Conservation (phyloP, 140 eudicot species). For the Cichorium intybus region DNA sequence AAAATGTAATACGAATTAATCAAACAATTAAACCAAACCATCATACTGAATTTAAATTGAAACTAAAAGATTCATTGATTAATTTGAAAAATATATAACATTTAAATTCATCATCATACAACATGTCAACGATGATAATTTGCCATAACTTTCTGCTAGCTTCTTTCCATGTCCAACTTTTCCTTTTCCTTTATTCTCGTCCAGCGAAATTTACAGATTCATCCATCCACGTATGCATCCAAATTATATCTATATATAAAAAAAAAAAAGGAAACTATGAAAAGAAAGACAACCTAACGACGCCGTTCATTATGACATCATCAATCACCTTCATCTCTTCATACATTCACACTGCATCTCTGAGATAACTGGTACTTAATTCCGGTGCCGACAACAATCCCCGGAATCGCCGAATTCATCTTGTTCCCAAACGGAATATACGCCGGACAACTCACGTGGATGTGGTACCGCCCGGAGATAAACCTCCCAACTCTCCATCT, state of each 20-base stretch:
- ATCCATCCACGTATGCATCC: constrained; percentile 25
- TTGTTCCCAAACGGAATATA: constrained; percentile 60
- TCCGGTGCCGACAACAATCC: constrained; percentile 35
- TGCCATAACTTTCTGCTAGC: constrained; percentile 9
- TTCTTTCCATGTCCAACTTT: constrained; percentile 20
- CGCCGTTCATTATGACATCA: constrained; percentile 8
- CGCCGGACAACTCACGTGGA: constrained; percentile 78
- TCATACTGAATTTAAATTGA: not conserved
- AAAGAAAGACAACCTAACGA: constrained; percentile 15
- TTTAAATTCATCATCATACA: constrained; percentile 20
- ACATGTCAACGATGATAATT: not conserved
- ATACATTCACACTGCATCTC: constrained; percentile 39
- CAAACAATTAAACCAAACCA: not conserved
- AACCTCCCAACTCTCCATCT: constrained; percentile 71
- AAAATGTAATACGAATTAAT: not conserved
- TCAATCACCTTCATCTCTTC: constrained; percentile 1
- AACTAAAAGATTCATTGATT: constrained; percentile 6
- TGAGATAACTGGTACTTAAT: constrained; percentile 33
- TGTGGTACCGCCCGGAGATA: constrained; percentile 54
- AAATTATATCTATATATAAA: not conserved
- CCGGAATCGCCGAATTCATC: constrained; percentile 17
- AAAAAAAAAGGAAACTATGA: constrained; percentile 15
- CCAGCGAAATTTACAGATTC: constrained; percentile 40
- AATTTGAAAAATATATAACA: constrained; percentile 15
- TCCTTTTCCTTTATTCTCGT: constrained; percentile 16